Evolutionary conservation across 2,329 filamentous ascomycete genomes (phyloP).

Genomic region (Simplicillium sp.): DNA sequence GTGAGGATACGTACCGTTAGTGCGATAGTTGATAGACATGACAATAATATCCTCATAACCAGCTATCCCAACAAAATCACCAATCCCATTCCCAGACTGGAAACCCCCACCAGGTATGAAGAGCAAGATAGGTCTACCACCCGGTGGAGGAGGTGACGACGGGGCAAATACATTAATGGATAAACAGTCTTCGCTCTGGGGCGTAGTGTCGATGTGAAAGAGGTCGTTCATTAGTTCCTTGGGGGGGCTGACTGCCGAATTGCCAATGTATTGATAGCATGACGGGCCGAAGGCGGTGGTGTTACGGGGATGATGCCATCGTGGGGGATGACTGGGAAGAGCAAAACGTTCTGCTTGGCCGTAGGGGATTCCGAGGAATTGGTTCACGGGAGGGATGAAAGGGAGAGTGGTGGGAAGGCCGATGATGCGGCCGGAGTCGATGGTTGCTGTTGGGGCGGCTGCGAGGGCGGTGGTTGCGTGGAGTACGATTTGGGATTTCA

Average conservation of each 20-base stretch:
- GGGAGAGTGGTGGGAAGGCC: no score
- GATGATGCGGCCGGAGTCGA: no score
- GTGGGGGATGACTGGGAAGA: conserved; percentile 36
- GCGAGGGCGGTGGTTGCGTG: no score
- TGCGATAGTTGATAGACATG: background rate
- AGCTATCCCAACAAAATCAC: background rate
- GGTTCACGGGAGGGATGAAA: no score
- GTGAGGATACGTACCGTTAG: background rate
- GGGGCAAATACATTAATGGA: conserved; percentile 25
- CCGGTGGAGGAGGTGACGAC: conserved; percentile 8
- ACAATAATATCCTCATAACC: background rate
- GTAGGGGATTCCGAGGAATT: conserved; percentile 36
- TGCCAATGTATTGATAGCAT: conserved; percentile 17
- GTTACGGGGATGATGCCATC: conserved; percentile 27
- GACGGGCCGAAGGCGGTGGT: conserved; percentile 31
- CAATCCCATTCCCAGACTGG: background rate
- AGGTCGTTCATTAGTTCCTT: conserved; percentile 11
- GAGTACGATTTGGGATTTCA: no score
- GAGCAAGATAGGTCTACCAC: conserved; percentile 24
- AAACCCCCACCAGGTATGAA: conserved; percentile 19
- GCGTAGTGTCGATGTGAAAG: conserved; percentile 3
- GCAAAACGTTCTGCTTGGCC: conserved; percentile 33
- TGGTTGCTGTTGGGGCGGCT: no score
- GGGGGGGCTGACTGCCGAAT: no score
- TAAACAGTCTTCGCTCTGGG: conserved; percentile 19